Conservation (phyloP, 208 protist genomes). For the Angomonas deanei region DNA sequence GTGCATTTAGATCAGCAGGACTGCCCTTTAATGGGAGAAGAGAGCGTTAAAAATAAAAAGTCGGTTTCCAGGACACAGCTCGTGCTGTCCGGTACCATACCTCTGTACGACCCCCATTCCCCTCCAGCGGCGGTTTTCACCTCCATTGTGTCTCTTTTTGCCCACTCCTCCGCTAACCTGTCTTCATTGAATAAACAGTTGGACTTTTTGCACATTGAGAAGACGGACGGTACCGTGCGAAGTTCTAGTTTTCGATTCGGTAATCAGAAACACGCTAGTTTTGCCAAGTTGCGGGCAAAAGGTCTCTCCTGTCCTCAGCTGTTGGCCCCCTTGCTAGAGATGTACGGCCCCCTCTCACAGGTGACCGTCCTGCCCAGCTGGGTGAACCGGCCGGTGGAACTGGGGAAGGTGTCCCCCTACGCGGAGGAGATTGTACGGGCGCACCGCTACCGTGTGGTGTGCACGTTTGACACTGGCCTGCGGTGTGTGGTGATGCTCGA, state of each 20-base stretch:
- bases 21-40: neutral
- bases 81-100: constrained; percentile 41
- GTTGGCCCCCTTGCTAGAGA: constrained; percentile 42
- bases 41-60: constrained; percentile 10
- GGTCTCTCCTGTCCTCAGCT: constrained; percentile 31
- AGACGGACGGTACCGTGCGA: constrained; percentile 61
- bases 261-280: constrained; percentile 51
- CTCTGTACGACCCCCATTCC: constrained; percentile 19
- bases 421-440: constrained; percentile 33
- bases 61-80: neutral
- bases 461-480: constrained; percentile 30
- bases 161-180: constrained; percentile 13
- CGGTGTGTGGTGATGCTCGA: constrained; percentile 70
- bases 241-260: constrained; percentile 64
- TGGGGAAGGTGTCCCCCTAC: constrained; percentile 41
- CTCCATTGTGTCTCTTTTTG: constrained; percentile 42
- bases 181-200: constrained; percentile 37
- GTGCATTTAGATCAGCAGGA: constrained; percentile 11
- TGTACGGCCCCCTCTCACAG: constrained; percentile 36
- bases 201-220: constrained; percentile 66
- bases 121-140: constrained; percentile 21
- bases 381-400: constrained; percentile 41
- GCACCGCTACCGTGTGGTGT: constrained; percentile 61
- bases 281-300: constrained; percentile 44
- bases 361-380: constrained; percentile 58